A percentile compares a stretch with the other conserved stretches of the same genome.
Evolutionary conservation across 75 land plant species (phyloP).

Genomic region (Sequoia sempervirens): DNA sequence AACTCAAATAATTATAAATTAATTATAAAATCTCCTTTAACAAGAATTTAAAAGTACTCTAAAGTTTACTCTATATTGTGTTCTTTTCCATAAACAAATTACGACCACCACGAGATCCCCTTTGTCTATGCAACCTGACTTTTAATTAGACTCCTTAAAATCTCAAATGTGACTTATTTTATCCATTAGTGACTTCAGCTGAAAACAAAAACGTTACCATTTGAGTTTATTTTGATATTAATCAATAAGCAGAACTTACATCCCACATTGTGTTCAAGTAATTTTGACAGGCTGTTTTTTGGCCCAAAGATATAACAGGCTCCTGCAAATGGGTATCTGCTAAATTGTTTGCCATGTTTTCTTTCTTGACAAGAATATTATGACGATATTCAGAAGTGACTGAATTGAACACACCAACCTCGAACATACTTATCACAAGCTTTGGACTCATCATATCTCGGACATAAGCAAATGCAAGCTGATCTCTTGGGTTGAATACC

Average conservation of each 20-base stretch:
- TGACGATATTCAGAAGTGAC: conserved; percentile 55
- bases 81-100: too few species aligned
- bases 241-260: background rate
- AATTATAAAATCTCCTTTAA: too few species aligned
- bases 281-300: background rate
- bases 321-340: background rate
- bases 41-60: too few species aligned
- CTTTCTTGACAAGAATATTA: conserved; percentile 22
- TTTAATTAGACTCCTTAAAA: too few species aligned
- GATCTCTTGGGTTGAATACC: conserved; percentile 70
- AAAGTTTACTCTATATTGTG: too few species aligned
- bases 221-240: background rate
- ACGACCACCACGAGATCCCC: too few species aligned
- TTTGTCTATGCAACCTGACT: too few species aligned
- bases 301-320: background rate
- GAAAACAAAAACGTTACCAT: too few species aligned
- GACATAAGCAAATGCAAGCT: conserved; percentile 61
- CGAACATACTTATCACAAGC: conserved; percentile 55
- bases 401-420: conserved; percentile 51
- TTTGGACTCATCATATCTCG: conserved; percentile 57
- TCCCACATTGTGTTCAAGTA: conserved; percentile 3
- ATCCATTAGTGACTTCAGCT: too few species aligned
- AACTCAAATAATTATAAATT: too few species aligned
- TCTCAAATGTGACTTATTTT: too few species aligned
- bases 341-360: background rate